Conservation (phyloP, 148 eudicot species). For the Chenopodium formosanum region DNA sequence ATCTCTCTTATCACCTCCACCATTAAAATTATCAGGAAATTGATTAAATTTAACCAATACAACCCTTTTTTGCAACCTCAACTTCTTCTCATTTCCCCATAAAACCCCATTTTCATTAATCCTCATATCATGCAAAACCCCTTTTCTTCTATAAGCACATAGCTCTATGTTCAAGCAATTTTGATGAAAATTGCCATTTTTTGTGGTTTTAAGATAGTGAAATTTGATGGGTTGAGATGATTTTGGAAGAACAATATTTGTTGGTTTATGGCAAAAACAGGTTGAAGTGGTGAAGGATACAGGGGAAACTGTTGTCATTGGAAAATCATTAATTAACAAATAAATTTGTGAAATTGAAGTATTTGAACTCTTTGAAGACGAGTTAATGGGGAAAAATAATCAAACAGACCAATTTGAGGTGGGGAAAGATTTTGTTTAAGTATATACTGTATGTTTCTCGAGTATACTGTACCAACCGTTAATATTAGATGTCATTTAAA, state of each 20-base stretch:
- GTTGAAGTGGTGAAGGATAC: conserved; percentile 31
- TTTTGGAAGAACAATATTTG: conserved; percentile 22
- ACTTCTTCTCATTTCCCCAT: conserved; percentile 18
- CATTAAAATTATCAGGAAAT: conserved; percentile 49
- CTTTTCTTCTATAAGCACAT: conserved; percentile 23
- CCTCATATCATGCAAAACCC: conserved; percentile 33
- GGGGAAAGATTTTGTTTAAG: no score
- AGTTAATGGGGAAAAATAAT: no score
- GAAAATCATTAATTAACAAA: conserved; percentile 18
- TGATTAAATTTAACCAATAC: conserved; percentile 52
- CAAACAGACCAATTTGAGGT: no score
- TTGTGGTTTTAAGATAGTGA: conserved; percentile 16
- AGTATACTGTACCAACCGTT: no score
- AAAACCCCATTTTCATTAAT: conserved; percentile 42
- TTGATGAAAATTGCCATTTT: conserved; percentile 28
- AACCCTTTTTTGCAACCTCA: conserved; percentile 45
- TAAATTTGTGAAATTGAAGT: no score
- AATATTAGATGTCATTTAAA: no score
- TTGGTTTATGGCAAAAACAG: conserved; percentile 17
- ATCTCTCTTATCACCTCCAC: conserved; percentile 51
- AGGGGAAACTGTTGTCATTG: conserved; percentile 47
- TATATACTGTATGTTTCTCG: no score
- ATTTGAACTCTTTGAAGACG: background rate
- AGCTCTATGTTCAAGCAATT: conserved; percentile 13
- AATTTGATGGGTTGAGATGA: conserved; percentile 22